Conservation (phyloP, 495 filamentous ascomycete species). For the Penicillium parvum region DNA sequence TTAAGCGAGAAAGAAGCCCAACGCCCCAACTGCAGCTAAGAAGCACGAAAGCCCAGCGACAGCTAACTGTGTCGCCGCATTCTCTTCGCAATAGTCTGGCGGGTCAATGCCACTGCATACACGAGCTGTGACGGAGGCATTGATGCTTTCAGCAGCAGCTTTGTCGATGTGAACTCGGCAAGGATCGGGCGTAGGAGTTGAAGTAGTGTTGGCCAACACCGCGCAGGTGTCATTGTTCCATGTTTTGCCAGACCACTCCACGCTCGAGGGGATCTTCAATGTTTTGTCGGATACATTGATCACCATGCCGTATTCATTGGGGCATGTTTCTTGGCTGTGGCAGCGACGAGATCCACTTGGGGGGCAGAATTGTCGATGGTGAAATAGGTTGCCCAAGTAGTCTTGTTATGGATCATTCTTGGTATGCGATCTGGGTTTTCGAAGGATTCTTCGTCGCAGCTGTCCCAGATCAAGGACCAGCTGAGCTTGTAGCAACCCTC, state of each 20-base stretch:
- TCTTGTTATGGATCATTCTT: slow-evolving; percentile 2
- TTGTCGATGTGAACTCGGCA: slow-evolving; percentile 14
- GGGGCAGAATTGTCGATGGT: background rate
- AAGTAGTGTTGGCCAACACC: slow-evolving; percentile 13
- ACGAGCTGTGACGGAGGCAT: slow-evolving; percentile 11
- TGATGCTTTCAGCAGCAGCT: slow-evolving; percentile 16
- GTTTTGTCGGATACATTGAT: slow-evolving; percentile 24
- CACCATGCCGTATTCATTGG: slow-evolving; percentile 11
- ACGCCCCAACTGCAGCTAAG: slow-evolving; percentile 3
- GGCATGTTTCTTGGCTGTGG: slow-evolving; percentile 24
- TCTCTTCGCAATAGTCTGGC: slow-evolving; percentile 6
- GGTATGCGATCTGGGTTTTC: background rate
- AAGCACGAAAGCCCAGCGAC: slow-evolving; percentile 4
- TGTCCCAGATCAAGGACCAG: slow-evolving; percentile 19
- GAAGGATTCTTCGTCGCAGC: slow-evolving; percentile 6
- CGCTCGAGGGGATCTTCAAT: slow-evolving; percentile 5
- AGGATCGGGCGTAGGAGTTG: slow-evolving; percentile 10
- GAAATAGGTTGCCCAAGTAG: slow-evolving; percentile 11
- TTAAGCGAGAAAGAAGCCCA: slow-evolving; percentile 2
- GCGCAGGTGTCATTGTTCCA: slow-evolving; percentile 16
- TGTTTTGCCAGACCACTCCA: slow-evolving; percentile 2
- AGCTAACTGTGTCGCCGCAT: slow-evolving; percentile 1
- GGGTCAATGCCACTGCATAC: background rate
- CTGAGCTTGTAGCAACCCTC: slow-evolving; percentile 2
- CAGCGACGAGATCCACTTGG: slow-evolving; percentile 15